These are phyloP conservation scores for Apiospora pterosperma DNA, from an alignment of 2,329 filamentous ascomycete species.

Conservation along the genomic window DNA sequence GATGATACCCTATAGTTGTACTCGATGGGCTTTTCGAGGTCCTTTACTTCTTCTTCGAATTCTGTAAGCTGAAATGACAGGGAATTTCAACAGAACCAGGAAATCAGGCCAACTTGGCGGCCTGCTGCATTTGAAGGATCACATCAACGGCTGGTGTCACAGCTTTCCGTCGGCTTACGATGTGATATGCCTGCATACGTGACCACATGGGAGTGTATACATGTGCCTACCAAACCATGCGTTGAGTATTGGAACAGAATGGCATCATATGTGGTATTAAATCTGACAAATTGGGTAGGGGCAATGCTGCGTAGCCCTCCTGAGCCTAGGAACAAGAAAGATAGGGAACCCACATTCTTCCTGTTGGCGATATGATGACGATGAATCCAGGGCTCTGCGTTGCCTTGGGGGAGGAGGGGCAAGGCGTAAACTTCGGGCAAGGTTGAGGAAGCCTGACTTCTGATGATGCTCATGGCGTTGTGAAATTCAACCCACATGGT, in stretches of 20 bases:
- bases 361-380: background rate
- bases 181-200: background rate
- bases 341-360: background rate
- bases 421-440: too few relatives aligned
- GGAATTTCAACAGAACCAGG: background rate
- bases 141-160: background rate
- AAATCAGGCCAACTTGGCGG: background rate
- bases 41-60: background rate
- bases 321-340: background rate
- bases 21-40: background rate
- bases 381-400: background rate
- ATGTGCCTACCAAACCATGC: background rate
- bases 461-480: too few relatives aligned
- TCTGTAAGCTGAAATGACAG: background rate
- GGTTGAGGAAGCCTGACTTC: too few relatives aligned
- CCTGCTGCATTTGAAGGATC: background rate
- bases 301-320: background rate
- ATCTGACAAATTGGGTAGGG: background rate
- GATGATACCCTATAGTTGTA: background rate
- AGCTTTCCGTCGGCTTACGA: background rate
- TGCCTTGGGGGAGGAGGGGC: too few relatives aligned
- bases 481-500: too few relatives aligned
- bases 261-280: background rate
- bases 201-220: too few relatives aligned
- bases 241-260: background rate